Evolutionary conservation across 495 filamentous ascomycete species (phyloP).

Genomic region (Penicillium ucsense): DNA sequence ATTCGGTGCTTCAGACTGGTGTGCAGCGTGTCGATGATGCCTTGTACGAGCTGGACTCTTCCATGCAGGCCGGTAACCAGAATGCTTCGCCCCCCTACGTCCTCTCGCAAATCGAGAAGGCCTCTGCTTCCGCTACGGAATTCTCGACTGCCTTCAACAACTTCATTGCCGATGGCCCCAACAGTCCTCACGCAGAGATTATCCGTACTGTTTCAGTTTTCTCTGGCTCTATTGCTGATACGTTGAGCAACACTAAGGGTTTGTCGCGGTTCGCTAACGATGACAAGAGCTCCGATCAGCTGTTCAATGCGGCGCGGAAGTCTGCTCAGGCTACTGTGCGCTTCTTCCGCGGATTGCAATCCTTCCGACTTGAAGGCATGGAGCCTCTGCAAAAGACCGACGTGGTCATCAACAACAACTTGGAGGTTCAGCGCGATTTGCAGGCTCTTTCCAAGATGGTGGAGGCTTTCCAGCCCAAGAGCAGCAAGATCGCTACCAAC

Average conservation of each 20-base stretch:
- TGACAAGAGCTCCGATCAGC: constrained; percentile 81
- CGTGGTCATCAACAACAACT: constrained; percentile 91
- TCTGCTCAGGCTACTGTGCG: constrained; percentile 83
- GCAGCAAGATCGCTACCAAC: constrained; percentile 64
- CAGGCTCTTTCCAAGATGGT: constrained; percentile 87
- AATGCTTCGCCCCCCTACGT: constrained; percentile 95
- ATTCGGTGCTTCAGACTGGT: constrained; percentile 88
- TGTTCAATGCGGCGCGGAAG: constrained; percentile 70
- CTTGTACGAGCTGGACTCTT: constrained; percentile 90
- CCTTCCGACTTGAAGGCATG: constrained; percentile 83
- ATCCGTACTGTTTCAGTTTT: constrained; percentile 90
- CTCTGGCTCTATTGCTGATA: constrained; percentile 82
- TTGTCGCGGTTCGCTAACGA: constrained; percentile 88
- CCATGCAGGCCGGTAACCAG: constrained; percentile 97
- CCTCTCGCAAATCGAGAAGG: constrained; percentile 93
- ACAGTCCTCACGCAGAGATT: constrained; percentile 80
- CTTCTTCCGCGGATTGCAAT: constrained; percentile 91
- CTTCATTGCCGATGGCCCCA: constrained; percentile 93
- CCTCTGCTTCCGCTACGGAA: constrained; percentile 85
- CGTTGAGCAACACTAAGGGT: constrained; percentile 92
- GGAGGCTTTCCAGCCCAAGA: constrained; percentile 80
- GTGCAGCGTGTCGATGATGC: constrained; percentile 94
- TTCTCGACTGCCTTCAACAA: constrained; percentile 97
- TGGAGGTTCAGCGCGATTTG: constrained; percentile 84
- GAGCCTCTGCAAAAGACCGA: constrained; percentile 84